These are phyloP conservation scores for Hanseniaspora clermontiae DNA, from an alignment of 805 yeast species.

Conservation along the genomic window DNA sequence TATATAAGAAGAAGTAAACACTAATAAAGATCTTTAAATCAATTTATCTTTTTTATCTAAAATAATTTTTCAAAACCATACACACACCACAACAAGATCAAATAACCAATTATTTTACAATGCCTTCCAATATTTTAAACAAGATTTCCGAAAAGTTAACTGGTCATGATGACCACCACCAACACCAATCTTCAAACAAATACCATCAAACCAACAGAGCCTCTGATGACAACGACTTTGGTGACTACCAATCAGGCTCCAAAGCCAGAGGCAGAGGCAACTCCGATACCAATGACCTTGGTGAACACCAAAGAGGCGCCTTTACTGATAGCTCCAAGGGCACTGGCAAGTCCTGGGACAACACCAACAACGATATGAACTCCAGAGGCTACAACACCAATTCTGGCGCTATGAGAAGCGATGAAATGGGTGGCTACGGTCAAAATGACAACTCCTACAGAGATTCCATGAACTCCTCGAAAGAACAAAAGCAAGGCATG, in stretches of 20 bases:
- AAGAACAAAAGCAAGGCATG: background rate
- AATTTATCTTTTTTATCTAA: too few species aligned
- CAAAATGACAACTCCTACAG: background rate
- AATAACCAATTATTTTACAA: constrained; percentile 8
- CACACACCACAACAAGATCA: background rate
- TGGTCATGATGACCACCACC: constrained; percentile 18
- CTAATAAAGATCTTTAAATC: too few species aligned
- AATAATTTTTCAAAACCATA: too few species aligned
- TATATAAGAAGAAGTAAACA: background rate
- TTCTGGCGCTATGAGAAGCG: background rate
- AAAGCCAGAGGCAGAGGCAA: constrained; percentile 14
- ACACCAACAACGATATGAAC: background rate
- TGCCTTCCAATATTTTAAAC: constrained; percentile 25
- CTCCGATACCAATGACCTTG: constrained; percentile 15
- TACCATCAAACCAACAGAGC: constrained; percentile 8
- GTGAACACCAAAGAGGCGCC: constrained; percentile 13
- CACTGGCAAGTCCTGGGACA: background rate
- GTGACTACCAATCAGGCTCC: constrained; percentile 1
- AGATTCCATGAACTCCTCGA: background rate
- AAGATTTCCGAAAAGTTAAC: constrained; percentile 25
- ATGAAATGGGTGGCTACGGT: background rate
- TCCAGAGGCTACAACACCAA: background rate
- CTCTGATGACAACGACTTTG: constrained; percentile 6
- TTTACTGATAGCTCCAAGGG: background rate
- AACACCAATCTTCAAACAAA: background rate